Conservation (phyloP, 148 eudicot genomes). For the Polygonum maritimum region DNA sequence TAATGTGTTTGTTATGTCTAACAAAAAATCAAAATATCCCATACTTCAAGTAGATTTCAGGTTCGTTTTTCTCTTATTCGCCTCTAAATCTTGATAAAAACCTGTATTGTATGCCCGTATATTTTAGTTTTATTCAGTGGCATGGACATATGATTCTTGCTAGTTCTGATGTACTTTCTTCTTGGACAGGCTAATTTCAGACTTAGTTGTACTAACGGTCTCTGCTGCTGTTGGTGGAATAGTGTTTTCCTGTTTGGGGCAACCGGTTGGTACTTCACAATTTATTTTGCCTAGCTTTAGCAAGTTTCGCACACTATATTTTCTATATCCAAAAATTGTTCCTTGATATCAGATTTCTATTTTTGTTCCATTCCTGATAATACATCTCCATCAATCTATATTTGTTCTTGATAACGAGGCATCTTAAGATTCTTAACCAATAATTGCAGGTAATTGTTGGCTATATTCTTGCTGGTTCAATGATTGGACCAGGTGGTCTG, state of each 20-base stretch:
- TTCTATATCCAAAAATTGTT: neutral
- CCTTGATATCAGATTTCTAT: neutral
- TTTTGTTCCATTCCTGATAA: neutral
- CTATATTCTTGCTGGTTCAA: slow-evolving; percentile 93
- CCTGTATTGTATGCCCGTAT: neutral
- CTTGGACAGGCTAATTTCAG: slow-evolving; percentile 74
- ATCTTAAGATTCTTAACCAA: neutral
- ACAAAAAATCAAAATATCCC: slow-evolving; percentile 92
- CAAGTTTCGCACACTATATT: neutral
- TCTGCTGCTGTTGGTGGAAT: slow-evolving; percentile 99
- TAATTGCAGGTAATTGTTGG: slow-evolving; percentile 83
- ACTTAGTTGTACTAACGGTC: slow-evolving; percentile 85
- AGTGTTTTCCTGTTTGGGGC: slow-evolving; percentile 85
- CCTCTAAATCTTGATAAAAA: neutral
- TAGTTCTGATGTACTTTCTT: slow-evolving; percentile 6
- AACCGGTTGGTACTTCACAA: slow-evolving; percentile 52
- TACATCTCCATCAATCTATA: neutral
- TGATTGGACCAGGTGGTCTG: slow-evolving; percentile 95
- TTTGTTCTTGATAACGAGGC: neutral
- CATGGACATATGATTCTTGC: neutral
- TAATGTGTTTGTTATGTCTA: slow-evolving; percentile 96
- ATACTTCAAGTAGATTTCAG: slow-evolving; percentile 98
- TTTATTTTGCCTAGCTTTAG: neutral
- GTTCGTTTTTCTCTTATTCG: slow-evolving; percentile 20
- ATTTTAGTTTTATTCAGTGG: neutral